Base-by-base conservation (phyloP, 164 flowering plant species). In the Protea cynaroides region DNA sequence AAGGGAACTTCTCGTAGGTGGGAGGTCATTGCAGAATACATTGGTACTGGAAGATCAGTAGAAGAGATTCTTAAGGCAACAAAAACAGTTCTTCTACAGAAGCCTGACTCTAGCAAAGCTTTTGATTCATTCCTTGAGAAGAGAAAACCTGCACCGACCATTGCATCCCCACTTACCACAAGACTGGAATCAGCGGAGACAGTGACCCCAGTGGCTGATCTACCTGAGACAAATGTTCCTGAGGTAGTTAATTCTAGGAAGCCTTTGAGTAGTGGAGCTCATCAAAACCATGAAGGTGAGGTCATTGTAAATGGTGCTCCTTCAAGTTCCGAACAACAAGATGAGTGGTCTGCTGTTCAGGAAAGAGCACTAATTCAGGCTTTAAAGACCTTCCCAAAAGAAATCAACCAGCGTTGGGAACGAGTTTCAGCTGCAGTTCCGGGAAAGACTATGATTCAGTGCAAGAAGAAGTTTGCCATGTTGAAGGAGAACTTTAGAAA, bases 1-100 rank as follows among this genome's bases (percentile, higher is more conserved):
- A 92, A 92, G 77, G 98, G 98, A 66, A 90, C 93, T 9, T 88
- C 98, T 25, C 79, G 89, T 43, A 88, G 98, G 72, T 92, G 98
- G 98, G 98, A 92, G 75, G 96, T 92, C 65, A 78, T 92, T 51
- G 88, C 98, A 7, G 98, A 90, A 66, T 92, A 84, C 69, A 84
- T 92, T 68, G 98, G 97, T 44, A 92, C 98, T 1, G 94, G 84
- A 34, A 84, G 98, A 78, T 82, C 96, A 7, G 94, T 90, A 13
- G 95, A 90, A 69, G 96, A 90, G 77, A 88, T 88, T 74, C 81
- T 92, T 19, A 90, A 86, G 76, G 98, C 96, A 25, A 92, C 96
- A 25, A 92, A 92, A 77, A 85, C 96, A 0, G 96, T 92, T 64
- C 96, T 92, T 67, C 89, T 92, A 18, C 98, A 92, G 74, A 92